phyloP scores from a whole-genome alignment of 768 basidiomycete genomes.

The Leccinum subgranulosum region DNA sequence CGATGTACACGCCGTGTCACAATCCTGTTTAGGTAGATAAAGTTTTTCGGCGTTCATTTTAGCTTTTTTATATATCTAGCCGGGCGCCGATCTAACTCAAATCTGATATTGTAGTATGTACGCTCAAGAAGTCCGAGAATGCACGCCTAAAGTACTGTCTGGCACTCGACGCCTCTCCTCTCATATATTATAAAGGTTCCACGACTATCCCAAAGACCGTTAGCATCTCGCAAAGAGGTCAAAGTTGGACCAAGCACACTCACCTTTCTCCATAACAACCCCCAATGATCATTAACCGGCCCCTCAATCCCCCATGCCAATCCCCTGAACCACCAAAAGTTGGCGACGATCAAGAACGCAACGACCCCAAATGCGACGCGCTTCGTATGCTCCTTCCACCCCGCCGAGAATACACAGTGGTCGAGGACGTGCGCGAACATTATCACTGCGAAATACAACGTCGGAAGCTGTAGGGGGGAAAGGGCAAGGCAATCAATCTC shows the following conservation, averaged over 20 bases:
- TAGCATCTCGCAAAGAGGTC: neutral
- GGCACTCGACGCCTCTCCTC: neutral
- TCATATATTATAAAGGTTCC: constrained; percentile 32
- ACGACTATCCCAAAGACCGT: constrained; percentile 18
- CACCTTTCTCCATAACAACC: constrained; percentile 73
- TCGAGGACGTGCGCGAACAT: constrained; percentile 90
- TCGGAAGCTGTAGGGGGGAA: constrained; percentile 63
- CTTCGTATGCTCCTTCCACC: constrained; percentile 63
- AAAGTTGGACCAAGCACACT: constrained; percentile 14
- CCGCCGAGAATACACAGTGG: constrained; percentile 86
- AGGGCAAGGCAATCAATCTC: neutral
- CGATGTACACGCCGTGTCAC: neutral
- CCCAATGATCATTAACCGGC: constrained; percentile 75
- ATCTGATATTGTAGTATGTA: neutral
- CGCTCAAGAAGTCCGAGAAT: neutral
- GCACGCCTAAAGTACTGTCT: neutral
- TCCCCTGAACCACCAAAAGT: constrained; percentile 94
- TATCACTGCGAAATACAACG: constrained; percentile 93
- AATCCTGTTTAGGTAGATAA: neutral
- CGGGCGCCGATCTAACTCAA: neutral
- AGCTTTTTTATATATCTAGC: neutral
- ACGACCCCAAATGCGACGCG: constrained; percentile 65
- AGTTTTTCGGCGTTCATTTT: constrained; percentile 11
- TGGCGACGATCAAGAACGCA: constrained; percentile 57
- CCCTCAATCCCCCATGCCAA: constrained; percentile 93